Conservation (phyloP, 2,329 filamentous ascomycete genomes). For the Didymella keratinophila region DNA sequence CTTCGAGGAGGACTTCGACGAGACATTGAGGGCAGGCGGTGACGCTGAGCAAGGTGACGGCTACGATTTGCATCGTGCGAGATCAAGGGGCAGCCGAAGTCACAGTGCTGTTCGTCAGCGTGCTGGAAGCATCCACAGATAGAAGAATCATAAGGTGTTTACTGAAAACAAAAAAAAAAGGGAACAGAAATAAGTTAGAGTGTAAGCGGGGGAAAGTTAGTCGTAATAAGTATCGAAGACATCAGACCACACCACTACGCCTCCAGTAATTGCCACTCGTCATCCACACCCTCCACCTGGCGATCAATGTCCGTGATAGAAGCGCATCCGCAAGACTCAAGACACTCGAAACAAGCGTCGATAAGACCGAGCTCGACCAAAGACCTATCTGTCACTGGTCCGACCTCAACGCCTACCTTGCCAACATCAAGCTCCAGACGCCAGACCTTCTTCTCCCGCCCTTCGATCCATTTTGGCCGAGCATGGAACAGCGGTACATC, state of each 20-base stretch:
- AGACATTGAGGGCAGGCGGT: constrained; percentile 27
- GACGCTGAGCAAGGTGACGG: constrained; percentile 20
- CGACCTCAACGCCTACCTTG: constrained; percentile 6
- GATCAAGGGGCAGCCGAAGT: constrained; percentile 18
- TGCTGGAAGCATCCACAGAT: constrained; percentile 31
- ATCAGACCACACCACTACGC: neutral
- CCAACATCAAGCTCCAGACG: constrained; percentile 26
- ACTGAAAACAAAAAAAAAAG: neutral
- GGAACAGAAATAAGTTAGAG: no score
- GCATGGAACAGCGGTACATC: neutral
- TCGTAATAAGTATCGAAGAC: neutral
- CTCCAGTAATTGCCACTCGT: constrained; percentile 14
- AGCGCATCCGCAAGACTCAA: constrained; percentile 11
- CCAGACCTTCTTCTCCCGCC: constrained; percentile 19
- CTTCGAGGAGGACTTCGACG: constrained; percentile 27
- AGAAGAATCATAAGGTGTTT: neutral
- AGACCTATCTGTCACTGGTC: constrained; percentile 2
- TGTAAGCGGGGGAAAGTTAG: neutral
- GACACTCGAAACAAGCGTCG: constrained; percentile 10
- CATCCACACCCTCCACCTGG: neutral
- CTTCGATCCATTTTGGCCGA: constrained; percentile 5
- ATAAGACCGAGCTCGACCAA: constrained; percentile 4
- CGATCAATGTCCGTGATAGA: constrained; percentile 1
- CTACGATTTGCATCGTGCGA: constrained; percentile 8
- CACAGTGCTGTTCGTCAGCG: constrained; percentile 32